phyloP scores from a whole-genome alignment of 768 basidiomycete species.

The Podaxis mareebaensis region DNA sequence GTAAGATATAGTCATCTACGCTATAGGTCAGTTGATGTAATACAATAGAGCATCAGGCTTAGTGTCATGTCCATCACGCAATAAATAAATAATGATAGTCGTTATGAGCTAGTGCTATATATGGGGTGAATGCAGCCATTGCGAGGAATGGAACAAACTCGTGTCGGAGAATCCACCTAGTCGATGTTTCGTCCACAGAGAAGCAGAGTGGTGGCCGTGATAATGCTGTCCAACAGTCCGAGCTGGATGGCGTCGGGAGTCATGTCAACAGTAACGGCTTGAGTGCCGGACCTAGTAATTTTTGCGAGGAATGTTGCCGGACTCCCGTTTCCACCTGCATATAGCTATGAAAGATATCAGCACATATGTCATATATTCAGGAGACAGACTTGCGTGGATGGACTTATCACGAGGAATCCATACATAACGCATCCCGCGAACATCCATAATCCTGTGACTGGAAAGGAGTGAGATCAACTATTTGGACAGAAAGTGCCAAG shows the following conservation, averaged over 20 bases:
- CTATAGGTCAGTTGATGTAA: background rate
- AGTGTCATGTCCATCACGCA: background rate
- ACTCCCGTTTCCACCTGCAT: constrained; percentile 35
- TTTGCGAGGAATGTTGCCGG: constrained; percentile 45
- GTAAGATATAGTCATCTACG: background rate
- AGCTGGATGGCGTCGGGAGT: constrained; percentile 55
- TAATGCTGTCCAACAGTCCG: constrained; percentile 50
- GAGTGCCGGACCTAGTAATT: constrained; percentile 37
- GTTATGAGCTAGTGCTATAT: background rate
- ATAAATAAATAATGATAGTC: constrained; percentile 10
- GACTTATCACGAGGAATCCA: constrained; percentile 58
- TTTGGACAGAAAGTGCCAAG: background rate
- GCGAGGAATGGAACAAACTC: background rate
- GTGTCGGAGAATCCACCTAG: constrained; percentile 25
- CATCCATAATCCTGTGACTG: constrained; percentile 52
- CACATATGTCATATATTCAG: background rate
- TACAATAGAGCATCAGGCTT: background rate
- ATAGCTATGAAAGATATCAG: constrained; percentile 39
- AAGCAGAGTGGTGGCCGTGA: constrained; percentile 55
- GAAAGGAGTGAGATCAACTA: constrained; percentile 10
- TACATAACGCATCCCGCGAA: constrained; percentile 48
- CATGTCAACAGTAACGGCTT: constrained; percentile 52
- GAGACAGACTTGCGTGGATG: constrained; percentile 47
- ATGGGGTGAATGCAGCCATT: background rate
- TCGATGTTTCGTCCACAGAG: constrained; percentile 67